These are phyloP conservation scores for Sporobolomyces phaffii DNA, from an alignment of 768 basidiomycete genomes.

Conservation along the genomic window DNA sequence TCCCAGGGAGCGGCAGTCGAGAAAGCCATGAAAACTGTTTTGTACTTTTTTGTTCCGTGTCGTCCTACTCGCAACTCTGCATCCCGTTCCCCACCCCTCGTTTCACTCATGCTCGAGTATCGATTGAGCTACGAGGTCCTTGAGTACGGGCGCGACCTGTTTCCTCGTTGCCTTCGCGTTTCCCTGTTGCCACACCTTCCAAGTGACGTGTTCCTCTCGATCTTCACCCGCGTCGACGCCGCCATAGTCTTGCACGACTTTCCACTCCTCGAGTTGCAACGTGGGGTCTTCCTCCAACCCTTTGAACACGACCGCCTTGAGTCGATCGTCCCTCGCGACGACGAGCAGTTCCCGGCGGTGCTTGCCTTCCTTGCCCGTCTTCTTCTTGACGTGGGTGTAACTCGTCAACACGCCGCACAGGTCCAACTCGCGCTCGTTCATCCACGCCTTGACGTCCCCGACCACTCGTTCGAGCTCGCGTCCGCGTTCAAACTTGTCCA, in stretches of 20 bases:
- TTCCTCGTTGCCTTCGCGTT: slow-evolving; percentile 49
- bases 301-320: slow-evolving; percentile 49
- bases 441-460: slow-evolving; percentile 54
- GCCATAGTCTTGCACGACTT: slow-evolving; percentile 38
- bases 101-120: too few relatives aligned
- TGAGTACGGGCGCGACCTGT: slow-evolving; percentile 47
- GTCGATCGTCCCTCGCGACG: slow-evolving; percentile 44
- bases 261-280: slow-evolving; percentile 53
- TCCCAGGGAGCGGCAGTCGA: neutral
- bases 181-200: slow-evolving; percentile 48
- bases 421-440: slow-evolving; percentile 59
- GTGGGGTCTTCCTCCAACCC: slow-evolving; percentile 58
- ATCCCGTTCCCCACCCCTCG: too few relatives aligned
- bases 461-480: slow-evolving; percentile 46
- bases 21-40: neutral
- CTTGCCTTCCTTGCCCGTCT: slow-evolving; percentile 50
- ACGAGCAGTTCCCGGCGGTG: slow-evolving; percentile 64
- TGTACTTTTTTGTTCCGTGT: too few relatives aligned
- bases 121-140: slow-evolving; percentile 10
- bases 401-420: slow-evolving; percentile 74
- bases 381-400: slow-evolving; percentile 43
- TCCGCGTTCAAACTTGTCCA: slow-evolving; percentile 12
- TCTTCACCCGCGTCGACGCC: slow-evolving; percentile 6
- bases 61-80: too few relatives aligned
- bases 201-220: too few relatives aligned